Base-by-base conservation (phyloP, 495 filamentous ascomycete species). In the Neurospora sp. region DNA sequence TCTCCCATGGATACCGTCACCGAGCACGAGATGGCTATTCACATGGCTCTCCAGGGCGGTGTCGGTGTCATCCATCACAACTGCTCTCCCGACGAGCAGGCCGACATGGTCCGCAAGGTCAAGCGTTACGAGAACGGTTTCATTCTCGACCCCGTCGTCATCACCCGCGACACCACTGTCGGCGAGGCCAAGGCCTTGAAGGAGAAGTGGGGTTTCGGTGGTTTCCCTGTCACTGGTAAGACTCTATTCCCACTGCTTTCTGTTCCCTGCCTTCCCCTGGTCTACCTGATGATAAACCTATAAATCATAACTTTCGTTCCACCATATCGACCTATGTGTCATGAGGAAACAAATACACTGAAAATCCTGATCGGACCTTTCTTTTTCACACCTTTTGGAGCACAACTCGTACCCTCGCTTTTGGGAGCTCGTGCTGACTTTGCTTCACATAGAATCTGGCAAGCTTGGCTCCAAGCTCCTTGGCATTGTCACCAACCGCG, bases 1-100 rank as follows among this genome's bases (percentile, higher is more conserved):
- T 98, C 94, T 35, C 96, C 96, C 77, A 99, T 99, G 96, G 96
- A 99, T 86, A 99, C 96, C 41, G 96, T 99, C 78, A 99, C 96
- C 16, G 96, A 98, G 84, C 91, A 96, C 82, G 94, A 96, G 80
- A 99, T 99, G 96, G 96, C 96, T 70, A 98, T 99, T 77, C 93
- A 97, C 85, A 97, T 99, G 91, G 96, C 96, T 41, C 88, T 98
- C 68, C 91, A 98, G 77, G 96, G 96, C 81, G 96, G 96, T 79
- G 86, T 99, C 40, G 96, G 96, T 82, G 93, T 98, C 72, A 96
- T 99, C 75, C 96, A 99, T 84, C 96, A 99, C 88, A 99, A 99
- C 86, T 99, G 96, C 86, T 94, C 94, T 41, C 85, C 92, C 18
- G 92, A 97, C 65, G 92, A 92, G 73, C 96, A 99, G 85, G 96